Evolutionary conservation across 495 filamentous ascomycete genomes (phyloP).

Genomic region (Cladorrhinum samala): DNA sequence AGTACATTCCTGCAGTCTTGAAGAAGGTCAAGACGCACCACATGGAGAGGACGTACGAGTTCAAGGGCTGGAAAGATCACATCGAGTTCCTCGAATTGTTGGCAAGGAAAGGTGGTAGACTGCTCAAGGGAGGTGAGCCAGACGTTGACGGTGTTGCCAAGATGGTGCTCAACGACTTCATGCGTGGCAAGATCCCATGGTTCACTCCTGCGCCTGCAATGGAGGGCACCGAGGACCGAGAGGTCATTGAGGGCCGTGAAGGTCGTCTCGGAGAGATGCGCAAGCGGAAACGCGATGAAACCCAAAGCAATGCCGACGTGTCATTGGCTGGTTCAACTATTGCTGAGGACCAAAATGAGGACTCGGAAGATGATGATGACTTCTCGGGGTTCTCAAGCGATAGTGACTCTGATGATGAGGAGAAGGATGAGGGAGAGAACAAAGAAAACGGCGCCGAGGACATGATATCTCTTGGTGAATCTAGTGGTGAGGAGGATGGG

Average conservation of each 20-base stretch:
- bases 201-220: slow-evolving; percentile 72
- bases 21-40: slow-evolving; percentile 75
- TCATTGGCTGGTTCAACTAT: slow-evolving; percentile 24
- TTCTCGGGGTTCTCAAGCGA: slow-evolving; percentile 51
- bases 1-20: slow-evolving; percentile 84
- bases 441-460: slow-evolving; percentile 37
- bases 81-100: slow-evolving; percentile 81
- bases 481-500: slow-evolving; percentile 45
- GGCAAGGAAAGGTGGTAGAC: slow-evolving; percentile 76
- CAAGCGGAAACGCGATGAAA: slow-evolving; percentile 51
- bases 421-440: slow-evolving; percentile 30
- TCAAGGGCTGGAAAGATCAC: slow-evolving; percentile 66
- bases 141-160: slow-evolving; percentile 92
- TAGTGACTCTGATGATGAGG: slow-evolving; percentile 36
- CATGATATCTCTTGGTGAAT: slow-evolving; percentile 47
- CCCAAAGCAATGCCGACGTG: slow-evolving; percentile 33
- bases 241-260: slow-evolving; percentile 50
- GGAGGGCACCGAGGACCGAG: slow-evolving; percentile 48
- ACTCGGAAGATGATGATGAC: slow-evolving; percentile 22
- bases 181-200: slow-evolving; percentile 93
- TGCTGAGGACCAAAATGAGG: slow-evolving; percentile 18
- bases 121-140: slow-evolving; percentile 84
- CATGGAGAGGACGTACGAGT: slow-evolving; percentile 85
- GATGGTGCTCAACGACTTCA: slow-evolving; percentile 90
- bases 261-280: slow-evolving; percentile 56